Evolutionary conservation across 2,329 filamentous ascomycete species (phyloP), one percentile per base, ranked within the genome.

Genomic region (Balansia obtecta): DNA sequence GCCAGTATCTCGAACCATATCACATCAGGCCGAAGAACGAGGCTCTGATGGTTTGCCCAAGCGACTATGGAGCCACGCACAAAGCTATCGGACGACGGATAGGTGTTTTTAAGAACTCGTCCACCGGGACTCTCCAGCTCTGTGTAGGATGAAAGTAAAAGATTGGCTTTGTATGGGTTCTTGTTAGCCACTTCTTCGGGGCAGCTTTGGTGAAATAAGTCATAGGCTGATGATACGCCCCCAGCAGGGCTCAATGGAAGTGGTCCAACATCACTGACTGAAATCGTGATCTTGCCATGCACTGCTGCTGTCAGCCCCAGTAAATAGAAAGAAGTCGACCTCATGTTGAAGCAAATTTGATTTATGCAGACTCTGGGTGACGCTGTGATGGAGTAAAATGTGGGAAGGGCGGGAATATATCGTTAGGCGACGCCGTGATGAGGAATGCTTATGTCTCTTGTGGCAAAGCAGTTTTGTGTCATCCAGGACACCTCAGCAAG

Each of bases 1-100:
- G 66, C 64, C 4, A 79, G 63, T 48, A 79, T 73, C 46, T 75
- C 69, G 54, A 78, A 71, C 76, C 76, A 79, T 32, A 79, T 61
- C 48, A 77, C 75, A 38, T 79, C 75, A 0, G 76, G 75, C 1
- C 75, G 68, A 13, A 79, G 60, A 1, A 68, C 63, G 1, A 79
- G 63, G 55, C 75, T 68, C 51, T 75, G 69, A 50, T 77, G 73
- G 46, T 70, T 59, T 30, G 67, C 71, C 67, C 76, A 77, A 0
- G 74, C 73, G 33, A 71, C 63, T 41, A 75, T 61, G 4, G 68
- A 68, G 15, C 69, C 67, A 16, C 69, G 64, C 18, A 76, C 63
- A 54, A 77, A 67, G 27, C 71, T 69, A 51, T 59, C 63, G 0
- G 65, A 68, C 1, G 63, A 66, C 1, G 64, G 56, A 22, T 58